phyloP scores from a whole-genome alignment of 768 basidiomycete genomes.

The Phlebiopsis gigantea region DNA sequence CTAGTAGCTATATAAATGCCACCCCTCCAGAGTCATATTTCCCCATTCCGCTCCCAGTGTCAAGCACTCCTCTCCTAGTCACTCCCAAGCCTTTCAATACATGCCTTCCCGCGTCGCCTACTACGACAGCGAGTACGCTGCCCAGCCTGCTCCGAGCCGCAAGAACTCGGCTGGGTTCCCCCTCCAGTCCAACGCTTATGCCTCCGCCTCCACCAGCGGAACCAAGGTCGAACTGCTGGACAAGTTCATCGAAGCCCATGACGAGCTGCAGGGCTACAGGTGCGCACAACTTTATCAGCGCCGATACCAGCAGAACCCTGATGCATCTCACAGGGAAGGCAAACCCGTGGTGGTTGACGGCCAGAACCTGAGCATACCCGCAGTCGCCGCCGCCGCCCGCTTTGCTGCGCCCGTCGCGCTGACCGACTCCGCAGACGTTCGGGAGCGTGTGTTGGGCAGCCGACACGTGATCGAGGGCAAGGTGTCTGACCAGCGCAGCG shows the following conservation, averaged over 20 bases:
- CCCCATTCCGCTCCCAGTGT: neutral
- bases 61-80: neutral
- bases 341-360: slow-evolving; percentile 63
- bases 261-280: slow-evolving; percentile 64
- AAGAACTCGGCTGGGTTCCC: slow-evolving; percentile 4
- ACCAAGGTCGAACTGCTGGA: slow-evolving; percentile 35
- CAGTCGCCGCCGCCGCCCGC: slow-evolving; percentile 72
- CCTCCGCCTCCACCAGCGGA: slow-evolving; percentile 3
- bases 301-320: neutral
- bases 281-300: slow-evolving; percentile 27
- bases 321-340: slow-evolving; percentile 42
- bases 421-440: slow-evolving; percentile 41
- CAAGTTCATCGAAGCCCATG: slow-evolving; percentile 52
- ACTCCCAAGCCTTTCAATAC: neutral
- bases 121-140: slow-evolving; percentile 2
- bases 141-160: slow-evolving; percentile 7
- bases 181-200: neutral
- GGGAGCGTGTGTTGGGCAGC: slow-evolving; percentile 53
- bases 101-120: slow-evolving; percentile 10
- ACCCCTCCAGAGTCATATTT: neutral
- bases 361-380: slow-evolving; percentile 65
- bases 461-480: slow-evolving; percentile 62
- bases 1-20: neutral
- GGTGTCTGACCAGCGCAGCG: slow-evolving; percentile 58
- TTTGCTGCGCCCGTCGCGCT: slow-evolving; percentile 49